Evolutionary conservation across 768 basidiomycete species (phyloP).

Genomic region (Boletus vermiculosoides): DNA sequence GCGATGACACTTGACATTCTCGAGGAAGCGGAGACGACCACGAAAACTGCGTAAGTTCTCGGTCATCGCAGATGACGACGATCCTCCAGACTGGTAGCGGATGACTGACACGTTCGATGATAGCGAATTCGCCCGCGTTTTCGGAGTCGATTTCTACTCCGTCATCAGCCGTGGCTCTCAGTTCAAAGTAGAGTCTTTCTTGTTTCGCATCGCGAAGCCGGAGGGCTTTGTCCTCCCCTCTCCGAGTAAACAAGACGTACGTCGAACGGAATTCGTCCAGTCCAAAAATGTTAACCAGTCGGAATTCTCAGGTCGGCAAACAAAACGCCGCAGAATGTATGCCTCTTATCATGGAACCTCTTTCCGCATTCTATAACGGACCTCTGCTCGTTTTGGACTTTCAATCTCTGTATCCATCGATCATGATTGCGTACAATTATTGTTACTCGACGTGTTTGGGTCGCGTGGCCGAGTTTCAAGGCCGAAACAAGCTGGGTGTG

Average conservation of each 20-base stretch:
- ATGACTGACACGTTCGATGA: neutral
- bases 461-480: conserved; percentile 82
- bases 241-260: conserved; percentile 83
- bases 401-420: conserved; percentile 92
- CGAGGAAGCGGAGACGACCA: conserved; percentile 76
- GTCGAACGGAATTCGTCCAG: neutral
- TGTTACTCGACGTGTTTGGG: conserved; percentile 97
- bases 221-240: conserved; percentile 90
- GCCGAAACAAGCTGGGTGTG: conserved; percentile 85
- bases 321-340: conserved; percentile 97
- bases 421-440: conserved; percentile 99
- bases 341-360: conserved; percentile 93
- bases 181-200: conserved; percentile 98
- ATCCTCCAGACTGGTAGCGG: neutral
- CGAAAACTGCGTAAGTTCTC: conserved; percentile 77
- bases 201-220: conserved; percentile 96
- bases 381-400: conserved; percentile 95
- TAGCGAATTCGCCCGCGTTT: conserved; percentile 96
- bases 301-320: conserved; percentile 69
- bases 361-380: conserved; percentile 88
- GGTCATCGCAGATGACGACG: neutral
- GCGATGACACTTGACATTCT: conserved; percentile 75
- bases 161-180: conserved; percentile 95
- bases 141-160: conserved; percentile 95
- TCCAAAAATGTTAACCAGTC: neutral